Evolutionary conservation across 352 stramenopile genomes (phyloP).

Genomic region (Pythium apleroticum): DNA sequence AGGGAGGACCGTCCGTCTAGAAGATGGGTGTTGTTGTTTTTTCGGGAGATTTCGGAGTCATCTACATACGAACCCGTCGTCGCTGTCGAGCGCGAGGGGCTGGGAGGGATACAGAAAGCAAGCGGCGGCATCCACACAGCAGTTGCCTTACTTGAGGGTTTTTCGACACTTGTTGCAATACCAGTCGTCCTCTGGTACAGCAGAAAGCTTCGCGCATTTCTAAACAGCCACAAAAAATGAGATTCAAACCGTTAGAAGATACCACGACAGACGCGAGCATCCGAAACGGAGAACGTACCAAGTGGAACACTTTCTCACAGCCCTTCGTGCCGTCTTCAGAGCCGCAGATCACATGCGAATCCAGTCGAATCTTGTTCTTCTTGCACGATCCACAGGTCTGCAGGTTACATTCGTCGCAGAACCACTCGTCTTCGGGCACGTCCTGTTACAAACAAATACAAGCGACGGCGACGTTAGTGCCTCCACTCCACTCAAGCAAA

Average conservation of each 20-base stretch:
- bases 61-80: conserved; percentile 3
- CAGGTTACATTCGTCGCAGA: conserved; percentile 85
- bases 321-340: conserved; percentile 85
- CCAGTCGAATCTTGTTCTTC: conserved; percentile 87
- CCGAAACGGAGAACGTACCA: conserved; percentile 42
- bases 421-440: conserved; percentile 83
- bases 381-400: conserved; percentile 82
- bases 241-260: conserved; percentile 6
- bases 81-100: not conserved
- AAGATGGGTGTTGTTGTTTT: conserved; percentile 16
- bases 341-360: conserved; percentile 89
- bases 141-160: conserved; percentile 31
- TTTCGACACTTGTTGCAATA: conserved; percentile 81
- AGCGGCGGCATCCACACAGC: not conserved
- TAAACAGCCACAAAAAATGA: conserved; percentile 28
- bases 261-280: not conserved
- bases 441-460: conserved; percentile 21
- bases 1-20: conserved; percentile 10
- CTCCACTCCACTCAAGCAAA: not conserved
- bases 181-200: conserved; percentile 85
- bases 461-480: not conserved
- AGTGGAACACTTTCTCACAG: conserved; percentile 86
- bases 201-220: conserved; percentile 84
- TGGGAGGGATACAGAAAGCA: not conserved
- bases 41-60: conserved; percentile 1